phyloP scores from a whole-genome alignment of 768 basidiomycete genomes.

The Plicaturopsis crispa region DNA sequence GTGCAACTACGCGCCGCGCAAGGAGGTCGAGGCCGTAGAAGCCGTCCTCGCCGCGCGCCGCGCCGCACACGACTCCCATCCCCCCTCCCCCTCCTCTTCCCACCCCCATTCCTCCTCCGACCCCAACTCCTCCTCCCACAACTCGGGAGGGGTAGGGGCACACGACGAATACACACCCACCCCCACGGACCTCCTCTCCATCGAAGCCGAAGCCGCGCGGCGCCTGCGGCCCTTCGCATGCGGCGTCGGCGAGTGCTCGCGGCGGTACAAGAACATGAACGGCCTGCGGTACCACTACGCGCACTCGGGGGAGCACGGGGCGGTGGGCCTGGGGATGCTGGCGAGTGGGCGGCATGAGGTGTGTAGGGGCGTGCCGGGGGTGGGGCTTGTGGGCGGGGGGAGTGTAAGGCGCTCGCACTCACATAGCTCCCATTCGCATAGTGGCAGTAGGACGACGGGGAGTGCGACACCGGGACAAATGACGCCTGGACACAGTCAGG shows the following conservation, averaged over 20 bases:
- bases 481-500: too few species aligned
- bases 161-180: slow-evolving; percentile 38
- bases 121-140: slow-evolving; percentile 18
- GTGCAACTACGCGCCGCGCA: slow-evolving; percentile 89
- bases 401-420: too few species aligned
- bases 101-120: slow-evolving; percentile 20
- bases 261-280: slow-evolving; percentile 99
- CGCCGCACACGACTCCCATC: slow-evolving; percentile 27
- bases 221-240: slow-evolving; percentile 82
- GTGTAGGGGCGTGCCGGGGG: too few species aligned
- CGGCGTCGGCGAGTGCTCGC: slow-evolving; percentile 76
- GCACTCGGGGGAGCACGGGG: slow-evolving; percentile 93
- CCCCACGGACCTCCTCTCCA: slow-evolving; percentile 60
- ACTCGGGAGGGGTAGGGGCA: too few species aligned
- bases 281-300: slow-evolving; percentile 94
- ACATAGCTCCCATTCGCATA: too few species aligned
- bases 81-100: slow-evolving; percentile 18
- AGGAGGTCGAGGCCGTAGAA: slow-evolving; percentile 73
- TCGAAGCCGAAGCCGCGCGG: slow-evolving; percentile 81
- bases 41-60: slow-evolving; percentile 52
- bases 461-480: slow-evolving; percentile 14
- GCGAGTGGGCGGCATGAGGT: slow-evolving; percentile 64
- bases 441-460: slow-evolving; percentile 21
- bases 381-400: too few species aligned
- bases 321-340: slow-evolving; percentile 77